Evolutionary conservation across 805 yeast genomes (phyloP).

Genomic region (Hanseniaspora meyeri): DNA sequence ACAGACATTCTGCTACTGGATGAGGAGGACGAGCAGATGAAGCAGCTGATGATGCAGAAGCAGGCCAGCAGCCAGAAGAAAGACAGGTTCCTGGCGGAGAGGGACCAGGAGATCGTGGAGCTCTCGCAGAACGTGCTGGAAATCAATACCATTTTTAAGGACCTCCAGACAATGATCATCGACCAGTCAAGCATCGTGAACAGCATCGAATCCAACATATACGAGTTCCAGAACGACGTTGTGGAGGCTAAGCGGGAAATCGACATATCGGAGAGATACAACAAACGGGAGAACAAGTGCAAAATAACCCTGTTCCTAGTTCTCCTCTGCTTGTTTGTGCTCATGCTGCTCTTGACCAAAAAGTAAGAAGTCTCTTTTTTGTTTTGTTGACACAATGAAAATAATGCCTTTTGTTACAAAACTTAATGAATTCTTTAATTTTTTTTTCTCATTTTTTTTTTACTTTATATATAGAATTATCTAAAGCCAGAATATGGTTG

Average conservation of each 20-base stretch:
- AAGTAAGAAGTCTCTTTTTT: constrained; percentile 29
- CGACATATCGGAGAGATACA: constrained; percentile 63
- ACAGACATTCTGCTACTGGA: constrained; percentile 22
- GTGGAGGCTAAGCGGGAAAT: constrained; percentile 69
- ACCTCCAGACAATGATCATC: constrained; percentile 78
- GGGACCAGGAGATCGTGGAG: constrained; percentile 82
- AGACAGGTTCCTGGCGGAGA: constrained; percentile 32
- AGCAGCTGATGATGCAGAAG: constrained; percentile 23
- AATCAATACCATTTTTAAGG: constrained; percentile 83
- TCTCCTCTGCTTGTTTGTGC: constrained; percentile 57
- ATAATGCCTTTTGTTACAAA: too few relatives aligned
- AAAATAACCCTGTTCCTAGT: constrained; percentile 65
- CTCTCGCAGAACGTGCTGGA: constrained; percentile 91
- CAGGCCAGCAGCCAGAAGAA: constrained; percentile 20
- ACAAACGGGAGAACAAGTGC: constrained; percentile 81
- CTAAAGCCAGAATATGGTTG: constrained; percentile 10
- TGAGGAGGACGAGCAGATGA: constrained; percentile 29
- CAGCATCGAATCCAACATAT: constrained; percentile 83
- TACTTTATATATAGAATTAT: background rate
- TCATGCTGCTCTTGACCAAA: constrained; percentile 51
- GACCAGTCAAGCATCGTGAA: constrained; percentile 94
- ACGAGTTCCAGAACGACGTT: constrained; percentile 64
- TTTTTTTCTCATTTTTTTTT: background rate
- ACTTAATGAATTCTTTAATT: background rate
- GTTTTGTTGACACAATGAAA: background rate